phyloP scores from a whole-genome alignment of 1,284 basidiomycete genomes.

The Cerrena zonata region DNA sequence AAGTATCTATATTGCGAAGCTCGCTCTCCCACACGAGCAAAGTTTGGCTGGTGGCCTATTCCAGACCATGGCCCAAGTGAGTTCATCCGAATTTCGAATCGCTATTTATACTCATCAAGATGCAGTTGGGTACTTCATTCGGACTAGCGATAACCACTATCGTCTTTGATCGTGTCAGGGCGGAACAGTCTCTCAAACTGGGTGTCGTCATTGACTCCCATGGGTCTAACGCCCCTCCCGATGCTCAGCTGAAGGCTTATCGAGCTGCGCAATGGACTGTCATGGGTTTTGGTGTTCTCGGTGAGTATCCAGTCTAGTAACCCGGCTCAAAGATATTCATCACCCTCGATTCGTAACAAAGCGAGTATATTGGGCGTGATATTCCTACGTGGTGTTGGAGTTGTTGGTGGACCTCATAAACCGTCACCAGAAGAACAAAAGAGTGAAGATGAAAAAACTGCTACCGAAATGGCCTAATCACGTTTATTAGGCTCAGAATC shows the following conservation, averaged over 20 bases:
- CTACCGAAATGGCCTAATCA: background rate
- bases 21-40: slow-evolving; percentile 21
- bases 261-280: slow-evolving; percentile 5
- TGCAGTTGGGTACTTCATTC: slow-evolving; percentile 5
- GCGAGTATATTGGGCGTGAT: slow-evolving; percentile 3
- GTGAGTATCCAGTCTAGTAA: background rate
- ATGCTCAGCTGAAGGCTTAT: slow-evolving; percentile 5
- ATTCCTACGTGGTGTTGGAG: slow-evolving; percentile 7
- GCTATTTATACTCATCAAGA: background rate
- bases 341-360: background rate
- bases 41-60: slow-evolving; percentile 8
- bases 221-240: slow-evolving; percentile 3
- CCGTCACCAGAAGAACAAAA: background rate
- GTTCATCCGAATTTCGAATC: background rate
- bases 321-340: background rate
- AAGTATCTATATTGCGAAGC: slow-evolving; percentile 64
- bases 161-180: slow-evolving; percentile 8
- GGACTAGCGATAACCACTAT: slow-evolving; percentile 7
- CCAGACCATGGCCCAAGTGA: slow-evolving; percentile 8
- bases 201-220: slow-evolving; percentile 5
- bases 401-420: slow-evolving; percentile 8
- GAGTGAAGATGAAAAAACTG: background rate
- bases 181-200: background rate
- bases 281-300: slow-evolving; percentile 2
- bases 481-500: too few species aligned